Percentiles rank a stretch among this genome's conserved stretches.
phyloP scores from a whole-genome alignment of 23 red algal genomes.

The Gracilaria vermiculophylla region DNA sequence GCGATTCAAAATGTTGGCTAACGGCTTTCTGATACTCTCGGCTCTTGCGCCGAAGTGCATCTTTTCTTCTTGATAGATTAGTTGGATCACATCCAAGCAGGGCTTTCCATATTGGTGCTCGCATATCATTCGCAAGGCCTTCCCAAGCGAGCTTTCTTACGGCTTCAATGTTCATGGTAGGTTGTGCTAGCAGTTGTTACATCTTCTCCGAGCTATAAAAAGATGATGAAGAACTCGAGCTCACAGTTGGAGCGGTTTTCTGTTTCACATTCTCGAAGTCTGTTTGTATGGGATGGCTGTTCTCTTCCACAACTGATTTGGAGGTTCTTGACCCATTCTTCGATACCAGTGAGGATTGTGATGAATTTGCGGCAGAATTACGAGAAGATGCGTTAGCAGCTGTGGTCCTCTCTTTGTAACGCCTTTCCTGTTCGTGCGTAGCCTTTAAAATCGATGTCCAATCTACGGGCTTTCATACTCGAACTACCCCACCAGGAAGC shows the following conservation, averaged over 20 bases:
- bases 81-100: slow-evolving; percentile 84
- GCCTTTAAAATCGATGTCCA: slow-evolving; percentile 33
- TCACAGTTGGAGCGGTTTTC: neutral
- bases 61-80: slow-evolving; percentile 35
- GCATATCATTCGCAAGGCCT: slow-evolving; percentile 50
- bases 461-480: slow-evolving; percentile 28
- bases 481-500: slow-evolving; percentile 27
- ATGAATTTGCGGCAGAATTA: neutral
- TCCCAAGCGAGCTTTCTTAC: slow-evolving; percentile 73
- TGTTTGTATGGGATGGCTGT: neutral
- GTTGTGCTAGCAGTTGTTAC: slow-evolving; percentile 7
- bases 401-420: neutral
- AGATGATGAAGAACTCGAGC: neutral
- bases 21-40: slow-evolving; percentile 76
- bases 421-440: slow-evolving; percentile 24
- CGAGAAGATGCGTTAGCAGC: neutral
- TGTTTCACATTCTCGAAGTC: neutral
- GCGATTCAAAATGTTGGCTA: slow-evolving; percentile 44
- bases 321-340: neutral
- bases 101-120: slow-evolving; percentile 76
- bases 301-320: neutral
- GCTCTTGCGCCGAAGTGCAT: slow-evolving; percentile 55
- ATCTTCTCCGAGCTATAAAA: slow-evolving; percentile 35
- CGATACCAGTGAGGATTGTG: neutral
- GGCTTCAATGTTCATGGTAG: slow-evolving; percentile 32